These are phyloP conservation scores for Aegilops tauschii DNA, from an alignment of 176 grass and related monocot species.

Conservation along the genomic window DNA sequence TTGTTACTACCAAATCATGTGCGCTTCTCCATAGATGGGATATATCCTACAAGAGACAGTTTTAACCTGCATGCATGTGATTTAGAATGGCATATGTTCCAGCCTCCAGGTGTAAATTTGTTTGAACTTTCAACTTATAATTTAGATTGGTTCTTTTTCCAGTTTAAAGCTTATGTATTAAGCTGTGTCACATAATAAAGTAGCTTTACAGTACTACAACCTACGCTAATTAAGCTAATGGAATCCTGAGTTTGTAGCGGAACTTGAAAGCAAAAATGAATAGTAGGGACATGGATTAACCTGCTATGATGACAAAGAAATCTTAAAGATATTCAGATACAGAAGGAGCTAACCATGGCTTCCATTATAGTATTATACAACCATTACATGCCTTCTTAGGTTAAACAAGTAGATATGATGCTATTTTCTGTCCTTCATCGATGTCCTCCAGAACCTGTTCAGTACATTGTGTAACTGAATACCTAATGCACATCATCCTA, in stretches of 20 bases:
- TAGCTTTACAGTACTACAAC: background rate
- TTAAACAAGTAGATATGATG: background rate
- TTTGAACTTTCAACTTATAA: background rate
- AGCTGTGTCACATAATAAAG: background rate
- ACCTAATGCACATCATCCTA: background rate
- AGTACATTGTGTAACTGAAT: background rate
- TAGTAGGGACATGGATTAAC: background rate
- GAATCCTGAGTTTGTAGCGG: background rate
- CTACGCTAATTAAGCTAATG: background rate
- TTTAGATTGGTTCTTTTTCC: background rate
- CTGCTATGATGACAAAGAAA: background rate
- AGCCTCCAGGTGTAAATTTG: background rate
- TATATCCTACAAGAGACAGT: background rate
- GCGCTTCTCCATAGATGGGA: background rate
- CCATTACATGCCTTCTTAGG: background rate
- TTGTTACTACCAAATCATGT: background rate
- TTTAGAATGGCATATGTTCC: background rate
- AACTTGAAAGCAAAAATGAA: background rate
- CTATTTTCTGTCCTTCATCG: background rate
- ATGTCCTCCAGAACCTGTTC: background rate
- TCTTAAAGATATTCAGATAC: background rate
- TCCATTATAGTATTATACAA: background rate
- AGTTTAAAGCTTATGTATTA: background rate
- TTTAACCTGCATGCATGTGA: background rate
- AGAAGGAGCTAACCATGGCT: background rate